Conservation (phyloP, 2,329 filamentous ascomycete species). For the Apiospora kogelbergensis region DNA sequence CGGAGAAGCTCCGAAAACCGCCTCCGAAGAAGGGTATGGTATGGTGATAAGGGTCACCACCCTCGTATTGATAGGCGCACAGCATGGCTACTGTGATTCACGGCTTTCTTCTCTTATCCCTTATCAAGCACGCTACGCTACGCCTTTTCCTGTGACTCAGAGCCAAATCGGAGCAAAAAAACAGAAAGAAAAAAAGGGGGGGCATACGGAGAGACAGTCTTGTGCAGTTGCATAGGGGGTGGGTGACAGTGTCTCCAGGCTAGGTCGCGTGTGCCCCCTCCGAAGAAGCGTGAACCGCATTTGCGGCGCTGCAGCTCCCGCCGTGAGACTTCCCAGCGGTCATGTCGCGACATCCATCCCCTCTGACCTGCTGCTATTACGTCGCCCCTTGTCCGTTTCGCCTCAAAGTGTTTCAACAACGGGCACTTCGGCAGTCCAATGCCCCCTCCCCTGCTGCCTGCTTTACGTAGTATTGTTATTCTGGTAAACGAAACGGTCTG, state of each 20-base stretch:
- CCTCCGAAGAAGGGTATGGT: neutral
- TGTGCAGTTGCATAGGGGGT: neutral
- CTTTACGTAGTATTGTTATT: no score
- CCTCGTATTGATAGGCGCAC: neutral
- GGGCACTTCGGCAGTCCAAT: neutral
- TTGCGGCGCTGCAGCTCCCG: neutral
- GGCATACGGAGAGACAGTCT: neutral
- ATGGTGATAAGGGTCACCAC: neutral
- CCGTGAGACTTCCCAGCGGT: neutral
- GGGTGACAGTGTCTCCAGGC: slow-evolving; percentile 1
- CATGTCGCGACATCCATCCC: neutral
- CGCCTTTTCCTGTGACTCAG: neutral
- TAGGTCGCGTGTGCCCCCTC: neutral
- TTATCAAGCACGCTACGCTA: neutral
- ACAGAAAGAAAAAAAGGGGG: neutral
- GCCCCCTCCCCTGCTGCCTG: neutral
- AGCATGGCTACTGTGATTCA: neutral
- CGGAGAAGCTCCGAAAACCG: neutral
- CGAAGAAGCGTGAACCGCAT: neutral
- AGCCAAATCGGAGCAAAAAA: neutral
- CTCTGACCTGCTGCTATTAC: neutral
- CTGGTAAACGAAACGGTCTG: neutral
- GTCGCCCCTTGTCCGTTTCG: neutral
- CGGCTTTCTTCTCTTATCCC: neutral
- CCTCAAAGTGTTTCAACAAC: neutral